phyloP scores from a whole-genome alignment of 441 rosid genomes.

The Bruguiera hainesii region DNA sequence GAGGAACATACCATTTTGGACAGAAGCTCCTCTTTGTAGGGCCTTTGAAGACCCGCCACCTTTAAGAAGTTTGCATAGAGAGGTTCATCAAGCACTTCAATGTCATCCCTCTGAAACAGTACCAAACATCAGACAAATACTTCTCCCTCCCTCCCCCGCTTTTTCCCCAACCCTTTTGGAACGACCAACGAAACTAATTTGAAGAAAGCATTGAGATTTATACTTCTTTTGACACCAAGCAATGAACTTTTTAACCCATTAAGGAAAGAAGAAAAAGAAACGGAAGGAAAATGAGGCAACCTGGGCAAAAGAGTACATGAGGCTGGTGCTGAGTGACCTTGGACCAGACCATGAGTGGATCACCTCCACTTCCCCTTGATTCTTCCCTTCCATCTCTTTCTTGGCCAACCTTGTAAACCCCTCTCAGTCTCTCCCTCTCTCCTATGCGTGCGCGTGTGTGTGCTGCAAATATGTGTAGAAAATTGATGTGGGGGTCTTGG shows the following conservation, averaged over 20 bases:
- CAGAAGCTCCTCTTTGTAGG: conserved; percentile 61
- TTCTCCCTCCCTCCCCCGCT: no score
- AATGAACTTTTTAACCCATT: neutral
- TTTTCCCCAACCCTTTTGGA: no score
- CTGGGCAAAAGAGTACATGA: conserved; percentile 89
- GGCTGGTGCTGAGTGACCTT: conserved; percentile 82
- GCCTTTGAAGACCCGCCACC: conserved; percentile 53
- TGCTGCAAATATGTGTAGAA: no score
- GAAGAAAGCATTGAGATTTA: no score
- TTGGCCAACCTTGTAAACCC: neutral
- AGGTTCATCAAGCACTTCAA: conserved; percentile 79
- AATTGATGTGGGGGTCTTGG: no score
- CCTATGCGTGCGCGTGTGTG: no score
- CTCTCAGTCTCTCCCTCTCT: neutral
- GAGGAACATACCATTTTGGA: conserved; percentile 51
- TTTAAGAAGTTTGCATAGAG: conserved; percentile 62
- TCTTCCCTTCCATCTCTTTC: conserved; percentile 15
- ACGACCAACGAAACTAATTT: no score
- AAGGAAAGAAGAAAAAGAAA: neutral
- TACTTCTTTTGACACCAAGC: no score
- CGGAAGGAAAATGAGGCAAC: conserved; percentile 20
- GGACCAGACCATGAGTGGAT: conserved; percentile 92
- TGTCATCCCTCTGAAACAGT: conserved; percentile 62
- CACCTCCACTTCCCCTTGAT: conserved; percentile 39
- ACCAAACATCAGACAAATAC: neutral